Base-by-base conservation (phyloP, 192 early-diverging fungal genomes). In the Lunasporangiospora selenospora region DNA sequence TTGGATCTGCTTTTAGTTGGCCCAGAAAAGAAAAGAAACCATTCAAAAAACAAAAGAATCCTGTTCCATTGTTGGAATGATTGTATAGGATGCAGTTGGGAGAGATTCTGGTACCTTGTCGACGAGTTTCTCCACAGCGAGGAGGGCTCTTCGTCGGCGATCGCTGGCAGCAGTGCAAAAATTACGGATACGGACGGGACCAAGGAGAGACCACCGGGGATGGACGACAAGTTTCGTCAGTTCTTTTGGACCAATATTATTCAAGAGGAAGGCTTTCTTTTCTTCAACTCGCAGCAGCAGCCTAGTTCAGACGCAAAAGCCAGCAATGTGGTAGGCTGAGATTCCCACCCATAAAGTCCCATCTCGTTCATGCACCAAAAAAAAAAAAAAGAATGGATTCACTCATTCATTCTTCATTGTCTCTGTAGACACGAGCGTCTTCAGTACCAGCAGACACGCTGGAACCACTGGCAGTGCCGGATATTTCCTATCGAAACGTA, bases 231-330 rank as follows among this genome's bases (percentile, higher is more conserved):
- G 13, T 63, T 77, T 33, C 41, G 63, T 10, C 32, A 55, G 19
- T 75, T 53, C 36, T 61, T 77, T 24, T 77, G 67, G 67, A 56
- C 54, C 12, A 65, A 77, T 37, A 55, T 75, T 38, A 44, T 75
- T 1, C 59, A 58, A 15, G 66, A 65, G 21, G 76, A 77, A 13
- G 58, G 53, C 13, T 29, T 44, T 9, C 12, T 47, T 12, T 47
- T 75, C 4, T 66, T 73, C n/a, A 55, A 16, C 1, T 31, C 6
- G 10, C 18, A 6, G 15, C 29, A 31, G 50, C 12, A 52, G 15
- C 9, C 16, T 7, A 34, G n/a, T 43, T 57, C 19, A 31, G 30
- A 31, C 3, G n/a, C 19, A 23, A 55, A 19, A 33, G 8, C 10
- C 7, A 19, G 18, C 32, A 43, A 4, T 39, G 3, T 36, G 21